Evolutionary conservation across 2,329 filamentous ascomycete species (phyloP).

Genomic region (Colletotrichum coccodes): DNA sequence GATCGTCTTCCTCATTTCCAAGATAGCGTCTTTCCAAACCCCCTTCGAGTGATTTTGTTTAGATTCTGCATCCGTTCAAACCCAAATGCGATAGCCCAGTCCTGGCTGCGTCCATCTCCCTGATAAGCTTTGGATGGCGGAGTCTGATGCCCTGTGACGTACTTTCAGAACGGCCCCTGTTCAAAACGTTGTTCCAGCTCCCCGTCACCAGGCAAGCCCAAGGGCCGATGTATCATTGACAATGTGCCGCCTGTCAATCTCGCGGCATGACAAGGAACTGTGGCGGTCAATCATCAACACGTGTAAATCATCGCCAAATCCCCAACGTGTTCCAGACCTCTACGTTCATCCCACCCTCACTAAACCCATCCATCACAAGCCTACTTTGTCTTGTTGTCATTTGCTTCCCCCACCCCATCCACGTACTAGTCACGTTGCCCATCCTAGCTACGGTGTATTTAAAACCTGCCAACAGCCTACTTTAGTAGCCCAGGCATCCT

Average conservation of each 20-base stretch:
- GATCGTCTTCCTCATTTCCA: neutral
- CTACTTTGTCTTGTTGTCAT: neutral
- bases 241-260: neutral
- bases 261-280: neutral
- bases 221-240: neutral
- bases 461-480: neutral
- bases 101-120: neutral
- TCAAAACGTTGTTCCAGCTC: slow-evolving; percentile 12
- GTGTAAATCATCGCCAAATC: slow-evolving; percentile 13
- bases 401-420: neutral
- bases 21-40: neutral
- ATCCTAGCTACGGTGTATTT: neutral
- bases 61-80: neutral
- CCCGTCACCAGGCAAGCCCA: neutral
- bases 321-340: slow-evolving; percentile 15
- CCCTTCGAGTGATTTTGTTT: neutral
- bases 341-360: neutral
- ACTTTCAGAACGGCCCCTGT: slow-evolving; percentile 9
- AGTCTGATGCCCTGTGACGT: slow-evolving; percentile 19
- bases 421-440: neutral
- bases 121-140: slow-evolving; percentile 14
- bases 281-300: slow-evolving; percentile 21
- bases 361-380: slow-evolving; percentile 9
- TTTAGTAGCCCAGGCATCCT: neutral
- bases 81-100: neutral